Evolutionary conservation across 208 protist genomes (phyloP), one percentile per base, ranked within the genome.

Genomic region (Crithidia fasciculata): DNA sequence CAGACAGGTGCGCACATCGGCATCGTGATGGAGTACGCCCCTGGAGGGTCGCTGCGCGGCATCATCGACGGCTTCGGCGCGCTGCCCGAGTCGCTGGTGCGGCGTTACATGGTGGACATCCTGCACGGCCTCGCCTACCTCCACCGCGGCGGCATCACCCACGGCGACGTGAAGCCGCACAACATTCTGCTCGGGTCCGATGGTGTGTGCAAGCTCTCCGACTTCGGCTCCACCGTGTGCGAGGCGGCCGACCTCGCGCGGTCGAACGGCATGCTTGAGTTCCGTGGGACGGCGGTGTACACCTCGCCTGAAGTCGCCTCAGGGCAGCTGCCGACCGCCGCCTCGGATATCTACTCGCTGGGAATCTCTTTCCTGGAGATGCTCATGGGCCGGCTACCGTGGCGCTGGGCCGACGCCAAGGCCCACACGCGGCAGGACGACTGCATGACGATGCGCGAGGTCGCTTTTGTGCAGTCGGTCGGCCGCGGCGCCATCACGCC

Each of bases 11-110:
- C 76, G 41, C 78, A 90, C 67, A 68, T 95, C 45, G 70, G 81
- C 47, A 86, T 93, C 52, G 82, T 93, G n/a, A 93, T 95, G 86
- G 88, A 95, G 77, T 93, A 88, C 77, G 83, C 89, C 13, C 82
- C 84, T 7, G 88, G 90, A 19, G 88, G 86, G 40, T 89, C 84
- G 10, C 76, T 95, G 44, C 74, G 85, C 47, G 60, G 56, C 8
- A 70, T 87, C 40, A 76, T 91, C 19, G 77, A 84, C 59, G 70
- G 82, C 54, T 93, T 92, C 76, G 88, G 86, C 28, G 58, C 68
- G 2, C 72, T 95, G 28, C 60, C 71, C 18, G 39, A 69, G 39
- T 78, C 72, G 3, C 74, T 86, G n/a, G 80, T 86, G 28, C 81
- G 81, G n/a, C 85, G 91, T 13, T 89, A 86, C 71, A 89, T 83